phyloP scores from a whole-genome alignment of 2,329 filamentous ascomycete genomes.

The Paracoccidioides lutzii region DNA sequence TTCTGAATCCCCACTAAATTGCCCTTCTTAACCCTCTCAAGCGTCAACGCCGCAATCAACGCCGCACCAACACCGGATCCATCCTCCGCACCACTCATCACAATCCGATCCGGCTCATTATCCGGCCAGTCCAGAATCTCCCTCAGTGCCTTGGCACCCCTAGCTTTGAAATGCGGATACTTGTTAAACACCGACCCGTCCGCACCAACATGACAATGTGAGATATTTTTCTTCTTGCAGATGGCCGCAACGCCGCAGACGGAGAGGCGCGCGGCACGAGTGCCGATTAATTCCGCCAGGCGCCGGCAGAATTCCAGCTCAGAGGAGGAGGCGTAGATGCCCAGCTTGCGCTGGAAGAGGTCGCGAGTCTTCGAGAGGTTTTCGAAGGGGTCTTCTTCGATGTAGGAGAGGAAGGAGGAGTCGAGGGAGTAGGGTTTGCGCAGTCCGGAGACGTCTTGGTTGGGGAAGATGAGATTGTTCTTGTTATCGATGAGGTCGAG shows the following conservation, averaged over 20 bases:
- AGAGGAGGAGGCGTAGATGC: slow-evolving; percentile 54
- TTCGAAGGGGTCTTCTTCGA: slow-evolving; percentile 93
- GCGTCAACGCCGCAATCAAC: slow-evolving; percentile 65
- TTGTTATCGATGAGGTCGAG: slow-evolving; percentile 73
- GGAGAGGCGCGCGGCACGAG: slow-evolving; percentile 81
- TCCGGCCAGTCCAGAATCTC: slow-evolving; percentile 93
- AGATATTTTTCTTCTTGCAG: slow-evolving; percentile 86
- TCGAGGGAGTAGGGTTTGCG: slow-evolving; percentile 82
- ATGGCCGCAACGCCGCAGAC: slow-evolving; percentile 93
- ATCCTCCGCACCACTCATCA: slow-evolving; percentile 83
- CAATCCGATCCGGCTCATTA: slow-evolving; percentile 74
- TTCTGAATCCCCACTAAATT: slow-evolving; percentile 47
- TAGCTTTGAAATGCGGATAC: slow-evolving; percentile 93
- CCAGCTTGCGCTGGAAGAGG: slow-evolving; percentile 63
- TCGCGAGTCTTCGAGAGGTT: slow-evolving; percentile 83
- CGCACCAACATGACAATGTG: slow-evolving; percentile 83
- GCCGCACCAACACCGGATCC: slow-evolving; percentile 95
- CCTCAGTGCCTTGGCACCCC: slow-evolving; percentile 74
- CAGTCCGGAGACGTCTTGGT: slow-evolving; percentile 67
- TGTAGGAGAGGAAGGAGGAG: slow-evolving; percentile 79
- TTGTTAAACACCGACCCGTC: slow-evolving; percentile 99
- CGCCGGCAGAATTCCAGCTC: slow-evolving; percentile 85
- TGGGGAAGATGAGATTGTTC: slow-evolving; percentile 63
- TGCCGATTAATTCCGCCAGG: slow-evolving; percentile 86
- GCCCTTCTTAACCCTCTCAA: slow-evolving; percentile 49